Conservation (phyloP, 495 filamentous ascomycete species). For the Penicillium steckii region DNA sequence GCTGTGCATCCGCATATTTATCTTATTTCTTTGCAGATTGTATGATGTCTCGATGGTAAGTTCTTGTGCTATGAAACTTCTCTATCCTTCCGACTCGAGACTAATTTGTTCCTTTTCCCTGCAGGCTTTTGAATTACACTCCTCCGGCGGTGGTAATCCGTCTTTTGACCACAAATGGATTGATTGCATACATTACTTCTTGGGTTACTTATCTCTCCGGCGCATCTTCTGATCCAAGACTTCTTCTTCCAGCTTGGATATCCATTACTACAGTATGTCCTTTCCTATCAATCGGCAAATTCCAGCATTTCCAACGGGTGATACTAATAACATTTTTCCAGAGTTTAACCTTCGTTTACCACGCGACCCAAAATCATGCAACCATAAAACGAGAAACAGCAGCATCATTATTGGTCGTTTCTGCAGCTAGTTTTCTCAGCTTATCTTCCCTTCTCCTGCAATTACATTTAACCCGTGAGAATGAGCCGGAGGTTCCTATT, state of each 20-base stretch:
- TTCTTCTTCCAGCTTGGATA: slow-evolving; percentile 84
- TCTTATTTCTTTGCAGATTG: slow-evolving; percentile 90
- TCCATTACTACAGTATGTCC: slow-evolving; percentile 70
- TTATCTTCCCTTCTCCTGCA: slow-evolving; percentile 69
- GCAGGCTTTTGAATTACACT: slow-evolving; percentile 83
- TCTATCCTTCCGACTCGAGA: background rate
- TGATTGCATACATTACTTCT: slow-evolving; percentile 79
- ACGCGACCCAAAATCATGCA: slow-evolving; percentile 76
- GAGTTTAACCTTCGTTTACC: slow-evolving; percentile 77
- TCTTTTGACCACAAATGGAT: slow-evolving; percentile 72
- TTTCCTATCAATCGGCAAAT: too few relatives aligned
- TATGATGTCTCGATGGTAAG: slow-evolving; percentile 88
- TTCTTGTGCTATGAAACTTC: slow-evolving; percentile 9
- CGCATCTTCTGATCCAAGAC: slow-evolving; percentile 69
- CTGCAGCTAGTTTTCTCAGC: slow-evolving; percentile 71
- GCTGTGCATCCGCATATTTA: slow-evolving; percentile 78
- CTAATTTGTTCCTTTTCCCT: background rate
- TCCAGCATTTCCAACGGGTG: background rate
- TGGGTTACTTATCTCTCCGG: slow-evolving; percentile 76
- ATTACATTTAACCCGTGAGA: slow-evolving; percentile 63
- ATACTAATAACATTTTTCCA: slow-evolving; percentile 24
- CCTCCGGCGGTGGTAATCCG: slow-evolving; percentile 81
- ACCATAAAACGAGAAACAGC: slow-evolving; percentile 79
- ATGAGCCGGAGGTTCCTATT: slow-evolving; percentile 62
- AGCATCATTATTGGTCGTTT: slow-evolving; percentile 74